A percentile compares a stretch with the other conserved stretches of the same genome.
These are phyloP conservation scores for Fusarium odoratissimum DNA, from an alignment of 2,329 filamentous ascomycete species.

Conservation along the genomic window DNA sequence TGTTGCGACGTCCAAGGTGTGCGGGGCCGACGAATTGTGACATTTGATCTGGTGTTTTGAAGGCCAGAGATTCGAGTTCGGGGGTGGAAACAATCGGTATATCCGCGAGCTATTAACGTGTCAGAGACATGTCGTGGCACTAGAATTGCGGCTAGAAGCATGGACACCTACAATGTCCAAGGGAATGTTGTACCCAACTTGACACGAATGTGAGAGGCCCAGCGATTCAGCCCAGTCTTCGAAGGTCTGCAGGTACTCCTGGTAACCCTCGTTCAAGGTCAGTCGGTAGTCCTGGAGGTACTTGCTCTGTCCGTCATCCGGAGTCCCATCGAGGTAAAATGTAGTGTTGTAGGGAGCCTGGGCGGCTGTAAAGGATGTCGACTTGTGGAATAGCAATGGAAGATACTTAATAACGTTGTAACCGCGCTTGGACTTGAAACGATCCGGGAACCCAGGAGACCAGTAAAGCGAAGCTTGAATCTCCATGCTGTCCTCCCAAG, in stretches of 20 bases:
- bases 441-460: not conserved
- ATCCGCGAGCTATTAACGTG: not conserved
- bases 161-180: accelerated
- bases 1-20: not conserved
- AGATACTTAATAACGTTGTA: not conserved
- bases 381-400: not conserved
- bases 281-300: not conserved
- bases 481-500: not conserved
- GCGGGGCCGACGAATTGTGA: not conserved
- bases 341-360: not conserved
- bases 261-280: not conserved
- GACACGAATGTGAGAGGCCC: accelerated
- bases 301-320: not conserved
- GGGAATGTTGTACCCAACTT: not conserved
- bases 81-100: not conserved
- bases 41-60: not conserved
- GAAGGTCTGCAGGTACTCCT: not conserved
- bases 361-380: not conserved
- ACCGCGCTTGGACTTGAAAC: not conserved
- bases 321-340: accelerated
- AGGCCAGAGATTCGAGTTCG: not conserved
- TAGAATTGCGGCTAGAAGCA: accelerated
- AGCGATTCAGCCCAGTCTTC: not conserved
- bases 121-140: not conserved
- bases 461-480: not conserved